Conservation (phyloP, 2,329 filamentous ascomycete genomes). For the Phyllosticta ampelicida region DNA sequence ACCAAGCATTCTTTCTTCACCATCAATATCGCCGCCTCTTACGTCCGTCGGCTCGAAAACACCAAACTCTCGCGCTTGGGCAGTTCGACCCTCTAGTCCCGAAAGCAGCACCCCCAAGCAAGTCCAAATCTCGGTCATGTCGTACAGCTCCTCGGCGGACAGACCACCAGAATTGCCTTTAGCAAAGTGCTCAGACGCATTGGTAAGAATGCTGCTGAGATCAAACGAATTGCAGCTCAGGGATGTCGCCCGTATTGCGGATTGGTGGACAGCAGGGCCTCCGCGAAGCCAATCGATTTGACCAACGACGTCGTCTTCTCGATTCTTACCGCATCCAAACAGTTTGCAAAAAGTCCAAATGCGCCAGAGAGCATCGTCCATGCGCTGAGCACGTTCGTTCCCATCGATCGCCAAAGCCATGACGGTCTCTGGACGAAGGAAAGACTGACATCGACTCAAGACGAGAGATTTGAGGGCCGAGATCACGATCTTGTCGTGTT, state of each 20-base stretch:
- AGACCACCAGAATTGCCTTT: slow-evolving; percentile 46
- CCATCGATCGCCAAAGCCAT: slow-evolving; percentile 41
- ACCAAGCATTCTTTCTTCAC: slow-evolving; percentile 45
- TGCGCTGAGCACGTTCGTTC: slow-evolving; percentile 36
- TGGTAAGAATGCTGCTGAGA: slow-evolving; percentile 43
- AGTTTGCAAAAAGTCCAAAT: slow-evolving; percentile 57
- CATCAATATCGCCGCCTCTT: slow-evolving; percentile 37
- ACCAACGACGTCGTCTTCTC: slow-evolving; percentile 48
- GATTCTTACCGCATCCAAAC: slow-evolving; percentile 48
- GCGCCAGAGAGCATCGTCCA: slow-evolving; percentile 54
- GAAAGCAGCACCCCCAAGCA: slow-evolving; percentile 47
- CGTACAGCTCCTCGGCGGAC: slow-evolving; percentile 46
- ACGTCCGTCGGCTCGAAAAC: slow-evolving; percentile 43
- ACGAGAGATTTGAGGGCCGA: slow-evolving; percentile 46
- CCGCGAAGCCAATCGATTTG: slow-evolving; percentile 55
- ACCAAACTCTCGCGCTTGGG: slow-evolving; percentile 44
- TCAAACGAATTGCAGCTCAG: slow-evolving; percentile 40
- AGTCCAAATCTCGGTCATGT: slow-evolving; percentile 56
- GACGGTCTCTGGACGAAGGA: slow-evolving; percentile 46
- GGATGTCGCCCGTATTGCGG: slow-evolving; percentile 35
- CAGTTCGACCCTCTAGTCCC: slow-evolving; percentile 43
- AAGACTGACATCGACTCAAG: slow-evolving; percentile 42
- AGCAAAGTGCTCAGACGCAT: slow-evolving; percentile 44
- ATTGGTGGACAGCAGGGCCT: slow-evolving; percentile 40
- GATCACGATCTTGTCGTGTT: slow-evolving; percentile 43